phyloP scores from a whole-genome alignment of 2,329 filamentous ascomycete genomes.

The Monosporascus sp. region DNA sequence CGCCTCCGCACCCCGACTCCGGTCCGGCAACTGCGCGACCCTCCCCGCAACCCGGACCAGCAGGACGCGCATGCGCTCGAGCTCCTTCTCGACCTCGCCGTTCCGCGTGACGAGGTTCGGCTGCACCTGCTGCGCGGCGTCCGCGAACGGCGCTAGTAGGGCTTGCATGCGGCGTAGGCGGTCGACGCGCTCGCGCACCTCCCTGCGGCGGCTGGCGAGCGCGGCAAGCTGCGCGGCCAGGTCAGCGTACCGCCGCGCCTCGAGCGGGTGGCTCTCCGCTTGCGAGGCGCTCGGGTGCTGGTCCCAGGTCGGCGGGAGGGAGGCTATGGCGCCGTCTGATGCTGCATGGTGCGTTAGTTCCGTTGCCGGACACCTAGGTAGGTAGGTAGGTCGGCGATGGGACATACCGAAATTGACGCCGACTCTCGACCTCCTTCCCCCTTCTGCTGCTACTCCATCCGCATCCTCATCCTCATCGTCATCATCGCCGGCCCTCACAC shows the following conservation, averaged over 20 bases:
- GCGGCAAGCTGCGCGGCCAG: conserved; percentile 43
- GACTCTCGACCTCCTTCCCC: conserved; percentile 17
- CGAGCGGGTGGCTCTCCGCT: conserved; percentile 35
- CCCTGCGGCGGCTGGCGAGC: conserved; percentile 42
- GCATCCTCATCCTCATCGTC: conserved; percentile 33
- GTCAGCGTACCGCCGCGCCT: conserved; percentile 47
- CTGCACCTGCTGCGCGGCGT: conserved; percentile 41
- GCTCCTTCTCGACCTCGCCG: conserved; percentile 59
- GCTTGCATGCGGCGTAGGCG: conserved; percentile 44
- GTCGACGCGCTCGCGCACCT: conserved; percentile 36
- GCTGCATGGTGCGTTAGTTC: conserved; percentile 24
- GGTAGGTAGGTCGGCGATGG: not conserved
- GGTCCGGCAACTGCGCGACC: conserved; percentile 34
- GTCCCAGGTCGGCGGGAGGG: conserved; percentile 44
- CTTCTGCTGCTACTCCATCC: conserved; percentile 29
- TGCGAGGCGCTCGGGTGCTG: conserved; percentile 24
- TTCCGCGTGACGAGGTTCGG: conserved; percentile 62
- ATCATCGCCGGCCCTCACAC: conserved; percentile 26
- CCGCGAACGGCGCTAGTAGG: conserved; percentile 45
- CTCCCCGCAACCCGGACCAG: conserved; percentile 54
- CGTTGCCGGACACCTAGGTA: not conserved
- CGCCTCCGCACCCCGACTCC: conserved; percentile 7
- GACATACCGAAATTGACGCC: conserved; percentile 20
- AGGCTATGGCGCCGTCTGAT: conserved; percentile 36
- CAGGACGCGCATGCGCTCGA: conserved; percentile 61